Conservation (phyloP, 2,329 filamentous ascomycete species). For the Aureobasidium sp. region DNA sequence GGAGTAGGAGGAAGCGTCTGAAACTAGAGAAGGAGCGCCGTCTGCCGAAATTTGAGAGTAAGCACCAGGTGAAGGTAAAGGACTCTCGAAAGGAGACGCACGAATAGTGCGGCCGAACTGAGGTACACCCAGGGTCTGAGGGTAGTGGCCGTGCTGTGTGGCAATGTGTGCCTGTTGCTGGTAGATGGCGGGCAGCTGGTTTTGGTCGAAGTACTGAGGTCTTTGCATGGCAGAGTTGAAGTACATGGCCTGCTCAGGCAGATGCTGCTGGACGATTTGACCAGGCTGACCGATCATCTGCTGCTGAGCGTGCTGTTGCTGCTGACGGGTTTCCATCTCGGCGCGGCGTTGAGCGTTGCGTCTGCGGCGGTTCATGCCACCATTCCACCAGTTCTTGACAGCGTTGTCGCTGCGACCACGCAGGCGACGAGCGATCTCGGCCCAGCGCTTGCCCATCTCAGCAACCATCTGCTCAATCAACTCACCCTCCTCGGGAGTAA, state of each 20-base stretch:
- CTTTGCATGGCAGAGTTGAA: conserved; percentile 18
- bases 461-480: conserved; percentile 70
- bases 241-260: conserved; percentile 21
- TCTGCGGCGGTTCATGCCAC: conserved; percentile 73
- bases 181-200: conserved; percentile 18
- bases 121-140: conserved; percentile 28
- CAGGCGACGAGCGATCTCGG: conserved; percentile 78
- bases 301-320: conserved; percentile 20
- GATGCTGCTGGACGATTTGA: conserved; percentile 21
- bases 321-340: conserved; percentile 26
- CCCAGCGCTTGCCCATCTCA: conserved; percentile 81
- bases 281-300: conserved; percentile 18
- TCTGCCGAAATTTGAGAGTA: conserved; percentile 57
- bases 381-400: conserved; percentile 98
- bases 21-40: conserved; percentile 60
- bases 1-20: conserved; percentile 50
- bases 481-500: conserved; percentile 67
- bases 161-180: conserved; percentile 18
- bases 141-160: conserved; percentile 17
- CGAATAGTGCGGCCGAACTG: conserved; percentile 25
- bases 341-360: conserved; percentile 31
- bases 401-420: conserved; percentile 86
- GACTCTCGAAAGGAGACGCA: conserved; percentile 40
- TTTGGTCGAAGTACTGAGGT: conserved; percentile 19
- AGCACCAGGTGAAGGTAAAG: conserved; percentile 56